A percentile compares a stretch with the other conserved stretches of the same genome.
These are phyloP conservation scores for Tulasnella calospora DNA, from an alignment of 768 basidiomycete species.

Conservation along the genomic window DNA sequence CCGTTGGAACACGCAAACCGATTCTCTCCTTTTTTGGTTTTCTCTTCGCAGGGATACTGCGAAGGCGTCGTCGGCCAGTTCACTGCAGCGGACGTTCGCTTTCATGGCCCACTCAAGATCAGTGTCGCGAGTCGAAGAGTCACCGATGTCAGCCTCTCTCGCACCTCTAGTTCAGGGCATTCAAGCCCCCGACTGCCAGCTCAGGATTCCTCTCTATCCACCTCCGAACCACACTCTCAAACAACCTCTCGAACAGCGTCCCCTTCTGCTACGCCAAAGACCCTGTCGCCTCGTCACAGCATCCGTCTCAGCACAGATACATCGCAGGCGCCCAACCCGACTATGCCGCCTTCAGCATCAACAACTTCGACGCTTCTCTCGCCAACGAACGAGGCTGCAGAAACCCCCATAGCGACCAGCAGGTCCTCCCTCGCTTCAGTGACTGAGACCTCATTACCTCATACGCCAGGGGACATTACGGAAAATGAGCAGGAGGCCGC, in stretches of 20 bases:
- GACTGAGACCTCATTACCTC: conserved; percentile 15
- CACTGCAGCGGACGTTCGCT: conserved; percentile 55
- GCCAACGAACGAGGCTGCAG: not conserved
- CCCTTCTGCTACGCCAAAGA: not conserved
- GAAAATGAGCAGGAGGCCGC: conserved; percentile 14
- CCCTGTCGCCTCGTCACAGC: not conserved
- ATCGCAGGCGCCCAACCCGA: not conserved
- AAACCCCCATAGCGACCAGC: not conserved
- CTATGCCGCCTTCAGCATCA: not conserved
- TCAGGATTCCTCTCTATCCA: not conserved
- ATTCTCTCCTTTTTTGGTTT: not conserved
- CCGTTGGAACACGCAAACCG: not conserved
- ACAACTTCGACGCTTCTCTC: not conserved
- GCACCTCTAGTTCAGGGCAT: conserved; percentile 1
- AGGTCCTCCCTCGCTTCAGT: conserved; percentile 6
- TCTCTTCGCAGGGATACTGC: conserved; percentile 61
- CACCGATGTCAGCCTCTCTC: not conserved
- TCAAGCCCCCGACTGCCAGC: conserved; percentile 5
- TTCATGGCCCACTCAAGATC: conserved; percentile 70
- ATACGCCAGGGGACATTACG: conserved; percentile 14
- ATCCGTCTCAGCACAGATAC: not conserved
- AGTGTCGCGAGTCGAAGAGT: conserved; percentile 61
- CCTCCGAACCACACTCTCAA: not conserved
- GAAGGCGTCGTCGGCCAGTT: conserved; percentile 84
- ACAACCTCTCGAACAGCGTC: not conserved